These are phyloP conservation scores for Trichomonas tenax DNA, from an alignment of 208 protist species.

Conservation along the genomic window DNA sequence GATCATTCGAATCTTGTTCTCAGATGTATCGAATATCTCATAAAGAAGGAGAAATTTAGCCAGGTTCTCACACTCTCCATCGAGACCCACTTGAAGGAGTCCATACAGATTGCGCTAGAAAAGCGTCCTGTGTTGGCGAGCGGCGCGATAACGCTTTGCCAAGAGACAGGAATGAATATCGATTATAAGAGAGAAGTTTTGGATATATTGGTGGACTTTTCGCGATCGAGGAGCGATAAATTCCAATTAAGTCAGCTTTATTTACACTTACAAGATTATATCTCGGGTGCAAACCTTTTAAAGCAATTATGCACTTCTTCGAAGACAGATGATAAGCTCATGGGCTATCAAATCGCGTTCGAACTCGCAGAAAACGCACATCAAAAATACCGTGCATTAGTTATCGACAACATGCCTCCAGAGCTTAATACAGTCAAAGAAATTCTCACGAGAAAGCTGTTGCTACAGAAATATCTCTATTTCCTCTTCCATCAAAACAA, in stretches of 20 bases:
- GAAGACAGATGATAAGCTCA: background rate
- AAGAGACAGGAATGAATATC: background rate
- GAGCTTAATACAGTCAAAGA: background rate
- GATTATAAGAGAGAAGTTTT: background rate
- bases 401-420: background rate
- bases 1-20: background rate
- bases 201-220: background rate
- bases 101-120: background rate
- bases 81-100: background rate
- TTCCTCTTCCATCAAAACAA: background rate
- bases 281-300: background rate
- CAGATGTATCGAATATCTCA: background rate
- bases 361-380: conserved; percentile 19
- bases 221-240: background rate
- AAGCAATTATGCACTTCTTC: background rate
- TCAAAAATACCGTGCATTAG: background rate
- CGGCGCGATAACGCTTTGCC: background rate
- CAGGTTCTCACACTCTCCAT: background rate
- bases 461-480: background rate
- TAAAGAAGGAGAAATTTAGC: background rate
- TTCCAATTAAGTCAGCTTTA: background rate
- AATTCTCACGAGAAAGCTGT: background rate
- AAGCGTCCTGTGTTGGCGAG: background rate
- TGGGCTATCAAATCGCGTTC: background rate
- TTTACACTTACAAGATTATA: background rate